These are phyloP conservation scores for Lenzites betulinus DNA, from an alignment of 768 basidiomycete species.

Conservation along the genomic window DNA sequence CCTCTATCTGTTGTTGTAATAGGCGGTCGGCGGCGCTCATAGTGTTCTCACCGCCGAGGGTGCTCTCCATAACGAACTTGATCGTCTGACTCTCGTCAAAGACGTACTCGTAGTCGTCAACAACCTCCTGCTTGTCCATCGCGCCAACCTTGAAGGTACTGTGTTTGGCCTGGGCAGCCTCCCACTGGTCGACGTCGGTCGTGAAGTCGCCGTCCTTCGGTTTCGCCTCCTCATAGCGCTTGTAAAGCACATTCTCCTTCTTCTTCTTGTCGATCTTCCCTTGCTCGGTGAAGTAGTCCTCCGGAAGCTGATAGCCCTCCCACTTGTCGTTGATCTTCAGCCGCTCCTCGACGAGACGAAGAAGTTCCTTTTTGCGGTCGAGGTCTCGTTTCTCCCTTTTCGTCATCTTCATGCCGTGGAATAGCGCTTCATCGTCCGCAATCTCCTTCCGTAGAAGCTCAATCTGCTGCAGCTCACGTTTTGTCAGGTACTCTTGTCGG, in stretches of 20 bases:
- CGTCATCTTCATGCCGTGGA: slow-evolving; percentile 88
- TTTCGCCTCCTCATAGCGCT: slow-evolving; percentile 93
- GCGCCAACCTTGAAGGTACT: slow-evolving; percentile 92
- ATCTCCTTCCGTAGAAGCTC: slow-evolving; percentile 93
- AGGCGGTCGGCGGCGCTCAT: slow-evolving; percentile 86
- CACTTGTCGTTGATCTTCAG: slow-evolving; percentile 92
- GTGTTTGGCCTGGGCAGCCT: slow-evolving; percentile 85
- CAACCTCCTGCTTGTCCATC: slow-evolving; percentile 80
- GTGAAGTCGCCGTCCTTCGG: slow-evolving; percentile 92
- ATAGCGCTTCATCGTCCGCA: slow-evolving; percentile 89
- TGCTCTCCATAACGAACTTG: slow-evolving; percentile 85
- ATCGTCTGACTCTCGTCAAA: slow-evolving; percentile 99
- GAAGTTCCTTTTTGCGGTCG: slow-evolving; percentile 88
- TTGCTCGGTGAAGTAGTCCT: slow-evolving; percentile 98
- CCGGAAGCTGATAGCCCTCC: slow-evolving; percentile 95
- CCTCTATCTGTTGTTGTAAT: slow-evolving; percentile 85
- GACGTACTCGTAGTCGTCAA: slow-evolving; percentile 94
- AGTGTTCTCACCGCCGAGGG: slow-evolving; percentile 62
- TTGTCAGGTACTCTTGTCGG: slow-evolving; percentile 93
- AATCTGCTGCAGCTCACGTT: slow-evolving; percentile 94
- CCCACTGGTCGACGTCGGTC: slow-evolving; percentile 98
- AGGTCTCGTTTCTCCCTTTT: slow-evolving; percentile 80
- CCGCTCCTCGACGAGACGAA: slow-evolving; percentile 91
- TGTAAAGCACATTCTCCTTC: slow-evolving; percentile 88
- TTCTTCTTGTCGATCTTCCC: slow-evolving; percentile 98